These are phyloP conservation scores for Scytalidium sp. DNA, from an alignment of 2,329 filamentous ascomycete genomes.

Conservation along the genomic window DNA sequence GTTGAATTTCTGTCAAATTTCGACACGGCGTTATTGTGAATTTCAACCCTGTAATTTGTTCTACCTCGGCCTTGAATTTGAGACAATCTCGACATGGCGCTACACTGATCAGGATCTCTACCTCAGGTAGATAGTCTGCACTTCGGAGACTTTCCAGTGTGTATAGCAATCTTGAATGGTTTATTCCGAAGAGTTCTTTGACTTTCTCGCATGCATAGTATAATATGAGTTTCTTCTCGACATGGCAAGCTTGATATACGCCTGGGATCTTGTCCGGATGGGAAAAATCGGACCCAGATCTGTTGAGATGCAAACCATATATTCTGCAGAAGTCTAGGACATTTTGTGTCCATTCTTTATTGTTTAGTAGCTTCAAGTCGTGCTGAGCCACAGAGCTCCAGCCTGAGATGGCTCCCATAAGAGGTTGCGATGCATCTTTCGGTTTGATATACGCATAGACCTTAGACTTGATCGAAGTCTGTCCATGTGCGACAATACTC, in stretches of 20 bases:
- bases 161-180: neutral
- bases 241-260: slow-evolving; percentile 2
- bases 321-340: neutral
- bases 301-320: slow-evolving; percentile 1
- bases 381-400: neutral
- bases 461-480: neutral
- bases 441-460: neutral
- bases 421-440: neutral
- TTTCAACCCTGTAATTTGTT: slow-evolving; percentile 3
- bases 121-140: neutral
- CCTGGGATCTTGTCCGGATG: neutral
- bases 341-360: neutral
- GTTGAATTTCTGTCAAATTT: slow-evolving; percentile 5
- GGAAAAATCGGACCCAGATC: neutral
- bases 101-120: slow-evolving; percentile 6
- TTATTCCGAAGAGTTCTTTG: slow-evolving; percentile 1
- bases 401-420: neutral
- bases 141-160: neutral
- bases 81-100: slow-evolving; percentile 1
- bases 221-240: slow-evolving; percentile 5
- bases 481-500: neutral
- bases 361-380: neutral
- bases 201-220: slow-evolving; percentile 6
- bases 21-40: slow-evolving; percentile 2
- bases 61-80: slow-evolving; percentile 6